Evolutionary conservation across 2,329 filamentous ascomycete species (phyloP).

Genomic region (Cladosporium sp.): DNA sequence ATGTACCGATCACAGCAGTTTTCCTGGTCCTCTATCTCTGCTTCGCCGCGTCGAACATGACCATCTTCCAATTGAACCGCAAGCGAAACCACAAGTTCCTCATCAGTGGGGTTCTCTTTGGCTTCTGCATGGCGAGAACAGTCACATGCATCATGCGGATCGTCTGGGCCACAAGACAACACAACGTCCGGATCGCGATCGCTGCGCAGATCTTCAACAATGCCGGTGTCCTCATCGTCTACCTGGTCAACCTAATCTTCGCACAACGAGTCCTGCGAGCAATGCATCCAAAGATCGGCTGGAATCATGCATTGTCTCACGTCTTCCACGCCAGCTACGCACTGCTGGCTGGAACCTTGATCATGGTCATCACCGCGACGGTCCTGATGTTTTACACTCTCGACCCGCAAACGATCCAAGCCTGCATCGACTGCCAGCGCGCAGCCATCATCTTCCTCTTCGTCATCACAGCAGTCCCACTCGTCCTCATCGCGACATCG

Average conservation of each 20-base stretch:
- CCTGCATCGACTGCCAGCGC: constrained; percentile 20
- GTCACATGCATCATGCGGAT: constrained; percentile 36
- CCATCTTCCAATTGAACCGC: constrained; percentile 38
- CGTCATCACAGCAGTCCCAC: constrained; percentile 21
- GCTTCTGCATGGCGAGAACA: constrained; percentile 42
- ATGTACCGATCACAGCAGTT: constrained; percentile 39
- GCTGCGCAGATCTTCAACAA: constrained; percentile 30
- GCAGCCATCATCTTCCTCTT: constrained; percentile 23
- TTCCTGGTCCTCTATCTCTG: constrained; percentile 40
- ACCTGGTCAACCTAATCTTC: constrained; percentile 29
- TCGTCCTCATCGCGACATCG: constrained; percentile 19
- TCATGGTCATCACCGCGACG: constrained; percentile 29
- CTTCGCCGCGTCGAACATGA: constrained; percentile 39
- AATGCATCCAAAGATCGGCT: constrained; percentile 27
- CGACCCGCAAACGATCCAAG: constrained; percentile 13
- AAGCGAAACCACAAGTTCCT: constrained; percentile 39
- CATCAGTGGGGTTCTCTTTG: constrained; percentile 37
- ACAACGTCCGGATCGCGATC: constrained; percentile 27
- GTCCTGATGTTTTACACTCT: constrained; percentile 28
- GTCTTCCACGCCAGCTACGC: constrained; percentile 15
- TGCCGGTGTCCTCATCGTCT: constrained; percentile 29
- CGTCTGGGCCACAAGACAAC: constrained; percentile 27
- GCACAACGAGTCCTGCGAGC: constrained; percentile 27
- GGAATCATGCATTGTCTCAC: constrained; percentile 18
- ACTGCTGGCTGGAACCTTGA: constrained; percentile 17